phyloP scores from a whole-genome alignment of 73 alveolate species.

The Paramecium primaurelia region DNA sequence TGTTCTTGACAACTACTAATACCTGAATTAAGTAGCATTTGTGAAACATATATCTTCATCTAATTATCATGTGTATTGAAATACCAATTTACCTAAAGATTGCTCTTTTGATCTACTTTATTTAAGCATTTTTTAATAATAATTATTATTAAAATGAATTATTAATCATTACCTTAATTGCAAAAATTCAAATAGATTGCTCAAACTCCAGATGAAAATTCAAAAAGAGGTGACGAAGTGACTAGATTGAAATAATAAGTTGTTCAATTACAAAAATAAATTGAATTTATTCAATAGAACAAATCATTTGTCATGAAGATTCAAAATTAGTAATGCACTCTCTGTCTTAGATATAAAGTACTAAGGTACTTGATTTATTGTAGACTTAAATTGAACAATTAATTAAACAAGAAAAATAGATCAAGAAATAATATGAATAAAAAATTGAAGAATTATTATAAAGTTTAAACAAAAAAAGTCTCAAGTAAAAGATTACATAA shows the following conservation, averaged over 20 bases:
- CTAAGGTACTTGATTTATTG: not conserved
- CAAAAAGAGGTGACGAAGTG: not conserved
- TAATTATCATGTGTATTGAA: not conserved
- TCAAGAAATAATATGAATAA: not conserved
- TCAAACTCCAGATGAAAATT: not conserved
- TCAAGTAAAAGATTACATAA: not conserved
- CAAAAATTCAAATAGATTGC: not conserved
- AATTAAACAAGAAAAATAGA: not conserved
- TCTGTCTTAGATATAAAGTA: not conserved
- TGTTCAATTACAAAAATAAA: not conserved
- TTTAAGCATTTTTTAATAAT: not conserved
- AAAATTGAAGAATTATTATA: not conserved
- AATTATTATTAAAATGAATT: not conserved
- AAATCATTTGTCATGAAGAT: not conserved
- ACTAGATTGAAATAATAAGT: not conserved
- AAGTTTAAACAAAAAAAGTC: not conserved
- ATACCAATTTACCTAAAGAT: not conserved
- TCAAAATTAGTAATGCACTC: not conserved
- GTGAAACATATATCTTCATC: not conserved
- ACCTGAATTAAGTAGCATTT: constrained; percentile 13
- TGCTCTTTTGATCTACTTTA: constrained; percentile 26
- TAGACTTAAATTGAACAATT: not conserved
- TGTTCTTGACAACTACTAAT: not conserved
- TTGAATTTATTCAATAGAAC: not conserved
- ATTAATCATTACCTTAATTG: not conserved